Base-by-base conservation (phyloP, 2,329 filamentous ascomycete species). In the Tolypocladium pustulatum region DNA sequence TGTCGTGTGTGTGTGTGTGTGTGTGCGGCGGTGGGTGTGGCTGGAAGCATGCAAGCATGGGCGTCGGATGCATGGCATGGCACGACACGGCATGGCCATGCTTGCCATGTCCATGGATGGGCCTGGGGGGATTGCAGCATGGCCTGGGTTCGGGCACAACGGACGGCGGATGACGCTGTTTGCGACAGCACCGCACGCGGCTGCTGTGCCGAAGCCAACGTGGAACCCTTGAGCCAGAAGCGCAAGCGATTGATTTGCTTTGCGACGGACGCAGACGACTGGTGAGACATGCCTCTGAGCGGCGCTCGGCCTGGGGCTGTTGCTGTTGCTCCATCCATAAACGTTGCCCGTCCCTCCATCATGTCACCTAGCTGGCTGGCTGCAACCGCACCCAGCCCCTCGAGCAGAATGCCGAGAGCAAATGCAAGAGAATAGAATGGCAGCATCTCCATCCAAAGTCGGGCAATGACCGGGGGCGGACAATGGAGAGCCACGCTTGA, bases 211-310 rank as follows among this genome's bases (percentile, higher is more conserved):
- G 57, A 37, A 55, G 34, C 52, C 51, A 51, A 46, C 38, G 57
- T 56, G 55, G 55, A 56, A 37, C 55, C 55, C 55, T 25, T 46
- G 40, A 40, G 22, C 43, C 6, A 30, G 6, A 41, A 30, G 32
- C 43, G 22, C 53, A 17, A 38, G 54, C 15, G 34, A 54, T 17
- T 38, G 34, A 17, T 17, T 34, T 32, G 34, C 53, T 60, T 62
- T 64, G 63, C 63, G 63, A 64, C 63, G 63, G 63, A 63, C 63
- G 63, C 63, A 64, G 61, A 57, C 60, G 51, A 30, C 56, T 61
- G 61, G 60, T 63, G 61, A 63, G 61, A 63, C 61, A 58, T 52
- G 20, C 25, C 36, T 27, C 30, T 15, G 17, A 37, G 32, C 32
- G 32, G 32, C 32, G 32, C 32, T 9, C n/a, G n/a, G n/a, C n/a